Percentiles rank a stretch among this genome's conserved stretches.
phyloP scores from a whole-genome alignment of 805 yeast species.

The Candida easanensis region DNA sequence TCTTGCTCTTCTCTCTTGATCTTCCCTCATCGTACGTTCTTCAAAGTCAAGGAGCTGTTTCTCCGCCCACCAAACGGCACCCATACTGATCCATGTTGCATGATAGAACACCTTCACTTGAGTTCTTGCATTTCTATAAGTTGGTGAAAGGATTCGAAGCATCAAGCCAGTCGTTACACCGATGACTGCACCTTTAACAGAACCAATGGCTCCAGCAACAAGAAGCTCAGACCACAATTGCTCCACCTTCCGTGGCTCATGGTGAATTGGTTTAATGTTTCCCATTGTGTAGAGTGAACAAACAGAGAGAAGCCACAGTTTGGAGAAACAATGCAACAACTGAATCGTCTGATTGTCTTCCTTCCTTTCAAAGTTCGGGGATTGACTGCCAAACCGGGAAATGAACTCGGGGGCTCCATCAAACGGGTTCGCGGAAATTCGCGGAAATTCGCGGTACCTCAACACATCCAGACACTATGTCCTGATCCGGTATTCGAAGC shows the following conservation, averaged over 20 bases:
- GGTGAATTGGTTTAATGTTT: slow-evolving; percentile 34
- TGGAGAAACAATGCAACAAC: too few species aligned
- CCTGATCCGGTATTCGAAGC: too few species aligned
- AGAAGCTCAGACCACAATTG: slow-evolving; percentile 36
- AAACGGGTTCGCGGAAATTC: too few species aligned
- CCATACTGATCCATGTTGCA: slow-evolving; percentile 39
- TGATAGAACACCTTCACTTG: slow-evolving; percentile 41
- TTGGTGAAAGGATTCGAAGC: slow-evolving; percentile 33
- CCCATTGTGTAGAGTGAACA: too few species aligned
- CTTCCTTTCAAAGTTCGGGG: too few species aligned
- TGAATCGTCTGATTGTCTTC: too few species aligned
- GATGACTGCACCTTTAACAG: slow-evolving; percentile 38
- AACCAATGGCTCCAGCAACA: slow-evolving; percentile 39
- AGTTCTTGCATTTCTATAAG: slow-evolving; percentile 36
- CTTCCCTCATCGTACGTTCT: slow-evolving; percentile 31
- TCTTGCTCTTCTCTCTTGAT: slow-evolving; percentile 33
- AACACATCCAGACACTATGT: too few species aligned
- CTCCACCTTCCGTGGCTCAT: slow-evolving; percentile 34
- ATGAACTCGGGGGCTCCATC: too few species aligned
- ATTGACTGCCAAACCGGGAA: too few species aligned
- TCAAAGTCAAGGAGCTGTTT: slow-evolving; percentile 36
- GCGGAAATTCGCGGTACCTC: too few species aligned
- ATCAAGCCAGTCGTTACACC: slow-evolving; percentile 34
- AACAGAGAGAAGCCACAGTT: too few species aligned
- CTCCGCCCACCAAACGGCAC: slow-evolving; percentile 42